Conservation (phyloP, 192 early-diverging fungal genomes). For the Podila verticillata region DNA sequence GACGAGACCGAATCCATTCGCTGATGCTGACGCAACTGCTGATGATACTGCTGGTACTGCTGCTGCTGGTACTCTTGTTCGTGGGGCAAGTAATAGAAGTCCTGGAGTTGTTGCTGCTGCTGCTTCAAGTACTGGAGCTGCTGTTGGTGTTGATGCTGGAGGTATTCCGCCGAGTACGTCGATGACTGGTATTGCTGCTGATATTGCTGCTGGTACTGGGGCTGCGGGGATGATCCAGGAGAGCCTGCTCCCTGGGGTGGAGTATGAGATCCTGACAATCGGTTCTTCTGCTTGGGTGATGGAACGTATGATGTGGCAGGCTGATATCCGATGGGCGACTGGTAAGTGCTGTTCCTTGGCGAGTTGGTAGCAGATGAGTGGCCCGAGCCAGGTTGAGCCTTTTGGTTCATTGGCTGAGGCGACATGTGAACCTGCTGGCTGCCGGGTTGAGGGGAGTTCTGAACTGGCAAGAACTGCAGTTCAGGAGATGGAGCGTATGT, state of each 20-base stretch:
- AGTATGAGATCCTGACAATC: constrained; percentile 34
- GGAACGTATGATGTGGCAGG: constrained; percentile 42
- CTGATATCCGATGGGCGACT: constrained; percentile 19
- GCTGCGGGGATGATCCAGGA: constrained; percentile 20
- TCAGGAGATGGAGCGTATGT: constrained; percentile 19
- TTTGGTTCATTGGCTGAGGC: constrained; percentile 14
- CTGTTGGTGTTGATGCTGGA: constrained; percentile 29
- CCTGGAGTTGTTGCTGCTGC: constrained; percentile 45
- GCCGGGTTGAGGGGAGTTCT: constrained; percentile 28
- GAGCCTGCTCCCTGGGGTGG: constrained; percentile 3
- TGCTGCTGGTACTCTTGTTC: constrained; percentile 49
- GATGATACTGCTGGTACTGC: constrained; percentile 43
- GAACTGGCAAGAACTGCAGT: constrained; percentile 15
- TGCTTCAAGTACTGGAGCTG: constrained; percentile 33
- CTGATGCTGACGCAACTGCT: constrained; percentile 40
- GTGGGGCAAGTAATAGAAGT: constrained; percentile 39
- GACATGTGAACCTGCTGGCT: constrained; percentile 21
- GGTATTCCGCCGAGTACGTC: constrained; percentile 29
- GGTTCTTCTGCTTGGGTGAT: constrained; percentile 42
- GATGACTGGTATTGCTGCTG: constrained; percentile 15
- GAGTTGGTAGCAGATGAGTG: background rate
- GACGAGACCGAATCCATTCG: constrained; percentile 30
- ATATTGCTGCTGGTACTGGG: constrained; percentile 29
- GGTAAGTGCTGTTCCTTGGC: constrained; percentile 16
- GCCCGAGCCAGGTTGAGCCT: background rate